A percentile compares a stretch with the other conserved stretches of the same genome.
Evolutionary conservation across 1,139 yeast species (phyloP).

Genomic region (Zygotorulaspora mrakii): DNA sequence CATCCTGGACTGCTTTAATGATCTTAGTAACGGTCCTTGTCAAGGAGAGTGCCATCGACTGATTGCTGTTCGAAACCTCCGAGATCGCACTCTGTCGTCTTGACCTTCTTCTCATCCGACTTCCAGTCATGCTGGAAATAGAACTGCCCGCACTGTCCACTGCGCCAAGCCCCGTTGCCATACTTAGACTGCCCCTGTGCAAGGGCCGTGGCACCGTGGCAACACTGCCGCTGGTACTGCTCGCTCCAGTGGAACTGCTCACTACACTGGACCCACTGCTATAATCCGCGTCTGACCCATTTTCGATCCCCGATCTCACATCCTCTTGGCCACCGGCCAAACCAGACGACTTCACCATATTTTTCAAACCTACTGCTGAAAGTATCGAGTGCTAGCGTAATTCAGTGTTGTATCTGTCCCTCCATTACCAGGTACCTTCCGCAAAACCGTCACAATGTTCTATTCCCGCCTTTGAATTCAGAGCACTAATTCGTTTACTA

Average conservation of each 20-base stretch:
- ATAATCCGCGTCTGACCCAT: too few species aligned
- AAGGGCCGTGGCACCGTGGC: slow-evolving; percentile 3
- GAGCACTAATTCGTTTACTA: too few species aligned
- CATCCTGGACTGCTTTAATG: slow-evolving; percentile 29
- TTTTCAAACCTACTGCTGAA: too few species aligned
- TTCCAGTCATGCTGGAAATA: background rate
- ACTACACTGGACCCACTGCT: background rate
- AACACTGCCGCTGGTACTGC: background rate
- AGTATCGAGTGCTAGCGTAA: too few species aligned
- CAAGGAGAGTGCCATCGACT: slow-evolving; percentile 11
- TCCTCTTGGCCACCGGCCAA: too few species aligned
- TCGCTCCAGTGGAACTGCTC: background rate
- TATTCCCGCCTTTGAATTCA: too few species aligned
- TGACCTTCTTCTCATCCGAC: slow-evolving; percentile 5
- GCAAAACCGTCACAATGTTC: too few species aligned
- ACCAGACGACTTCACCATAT: too few species aligned
- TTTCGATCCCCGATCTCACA: too few species aligned
- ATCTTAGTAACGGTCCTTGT: slow-evolving; percentile 20
- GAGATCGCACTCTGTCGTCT: slow-evolving; percentile 8
- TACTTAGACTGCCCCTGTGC: background rate
- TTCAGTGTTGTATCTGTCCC: too few species aligned
- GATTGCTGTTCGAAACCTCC: slow-evolving; percentile 1
- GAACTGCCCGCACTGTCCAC: slow-evolving; percentile 1
- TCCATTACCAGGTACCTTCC: too few species aligned
- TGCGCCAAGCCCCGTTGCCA: background rate